phyloP scores from a whole-genome alignment of 306 rosid genomes.

The Spatholobus suberectus region DNA sequence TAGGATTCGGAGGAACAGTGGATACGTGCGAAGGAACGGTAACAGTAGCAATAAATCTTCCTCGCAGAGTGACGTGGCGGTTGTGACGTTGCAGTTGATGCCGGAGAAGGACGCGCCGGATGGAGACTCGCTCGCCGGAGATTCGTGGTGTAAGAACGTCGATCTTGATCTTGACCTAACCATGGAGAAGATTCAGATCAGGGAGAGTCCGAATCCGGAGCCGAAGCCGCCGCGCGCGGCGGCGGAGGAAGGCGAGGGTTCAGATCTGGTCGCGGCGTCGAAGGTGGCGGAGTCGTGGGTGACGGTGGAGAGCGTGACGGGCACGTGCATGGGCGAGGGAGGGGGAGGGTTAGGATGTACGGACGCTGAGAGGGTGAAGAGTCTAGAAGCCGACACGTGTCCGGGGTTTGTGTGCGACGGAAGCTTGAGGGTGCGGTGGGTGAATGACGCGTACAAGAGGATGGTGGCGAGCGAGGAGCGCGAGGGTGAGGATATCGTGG shows the following conservation, averaged over 20 bases:
- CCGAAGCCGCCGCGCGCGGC: neutral
- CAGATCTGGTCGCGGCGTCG: conserved; percentile 4
- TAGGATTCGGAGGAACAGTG: conserved; percentile 55
- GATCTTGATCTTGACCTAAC: conserved; percentile 55
- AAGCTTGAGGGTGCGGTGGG: conserved; percentile 71
- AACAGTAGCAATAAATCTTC: conserved; percentile 15
- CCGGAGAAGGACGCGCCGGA: conserved; percentile 50
- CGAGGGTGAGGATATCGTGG: conserved; percentile 36
- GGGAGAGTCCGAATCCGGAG: conserved; percentile 27
- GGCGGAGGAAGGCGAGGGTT: neutral
- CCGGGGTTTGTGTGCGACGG: conserved; percentile 83
- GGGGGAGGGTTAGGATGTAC: conserved; percentile 56
- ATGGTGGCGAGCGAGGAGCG: conserved; percentile 57
- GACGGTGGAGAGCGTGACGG: conserved; percentile 88
- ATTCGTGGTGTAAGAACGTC: conserved; percentile 50
- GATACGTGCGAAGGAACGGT: conserved; percentile 32
- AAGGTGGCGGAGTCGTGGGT: conserved; percentile 59
- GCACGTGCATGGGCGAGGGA: conserved; percentile 69
- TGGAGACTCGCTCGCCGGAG: neutral
- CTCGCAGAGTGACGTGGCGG: neutral
- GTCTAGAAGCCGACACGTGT: conserved; percentile 81
- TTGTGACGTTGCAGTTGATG: conserved; percentile 59
- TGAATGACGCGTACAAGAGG: conserved; percentile 69
- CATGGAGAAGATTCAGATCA: conserved; percentile 41
- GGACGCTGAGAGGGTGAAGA: conserved; percentile 68